phyloP scores from a whole-genome alignment of 495 filamentous ascomycete genomes.

The Hypoxylon fuscum region DNA sequence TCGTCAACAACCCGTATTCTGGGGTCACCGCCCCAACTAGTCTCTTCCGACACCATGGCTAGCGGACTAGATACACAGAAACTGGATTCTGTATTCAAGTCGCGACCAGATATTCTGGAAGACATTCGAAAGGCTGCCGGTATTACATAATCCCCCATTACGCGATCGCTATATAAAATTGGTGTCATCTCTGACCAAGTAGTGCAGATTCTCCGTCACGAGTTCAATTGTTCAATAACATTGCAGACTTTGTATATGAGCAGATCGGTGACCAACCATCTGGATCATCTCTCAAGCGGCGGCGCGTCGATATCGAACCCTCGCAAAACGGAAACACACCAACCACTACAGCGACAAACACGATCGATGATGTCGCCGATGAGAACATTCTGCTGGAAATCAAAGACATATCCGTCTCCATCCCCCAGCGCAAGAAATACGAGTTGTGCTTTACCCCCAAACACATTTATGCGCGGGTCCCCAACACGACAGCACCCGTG shows the following conservation, averaged over 20 bases:
- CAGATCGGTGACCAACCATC: constrained; percentile 42
- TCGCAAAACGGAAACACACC: constrained; percentile 41
- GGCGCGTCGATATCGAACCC: constrained; percentile 57
- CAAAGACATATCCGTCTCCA: constrained; percentile 75
- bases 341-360: constrained; percentile 32
- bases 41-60: constrained; percentile 44
- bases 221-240: constrained; percentile 63
- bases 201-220: constrained; percentile 53
- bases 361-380: constrained; percentile 47
- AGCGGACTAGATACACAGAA: constrained; percentile 52
- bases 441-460: constrained; percentile 74
- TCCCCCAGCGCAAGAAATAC: constrained; percentile 94
- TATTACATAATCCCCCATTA: constrained; percentile 30
- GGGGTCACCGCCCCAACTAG: not conserved
- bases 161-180: not conserved
- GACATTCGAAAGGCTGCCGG: constrained; percentile 57
- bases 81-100: constrained; percentile 54
- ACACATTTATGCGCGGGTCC: constrained; percentile 74
- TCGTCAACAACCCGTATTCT: no score
- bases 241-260: constrained; percentile 58
- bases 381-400: constrained; percentile 67
- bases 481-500: constrained; percentile 70
- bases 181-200: constrained; percentile 32
- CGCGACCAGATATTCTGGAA: constrained; percentile 55
- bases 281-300: constrained; percentile 57